Percentiles rank a stretch among this genome's conserved stretches.
Conservation (phyloP, 805 yeast species). For the Jamesozyma hellenica region DNA sequence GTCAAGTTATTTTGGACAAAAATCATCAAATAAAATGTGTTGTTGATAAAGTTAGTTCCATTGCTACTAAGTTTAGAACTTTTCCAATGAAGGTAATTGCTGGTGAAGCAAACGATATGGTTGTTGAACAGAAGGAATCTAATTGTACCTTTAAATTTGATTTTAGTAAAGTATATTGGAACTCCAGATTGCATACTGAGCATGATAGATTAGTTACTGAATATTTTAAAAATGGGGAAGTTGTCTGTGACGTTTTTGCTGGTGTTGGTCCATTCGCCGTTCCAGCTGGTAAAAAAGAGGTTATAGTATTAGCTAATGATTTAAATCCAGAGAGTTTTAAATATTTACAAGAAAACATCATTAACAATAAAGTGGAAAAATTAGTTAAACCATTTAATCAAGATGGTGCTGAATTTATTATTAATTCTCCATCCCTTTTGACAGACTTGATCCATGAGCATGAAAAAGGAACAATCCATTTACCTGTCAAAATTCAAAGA, state of each 20-base stretch:
- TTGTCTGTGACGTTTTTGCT: constrained; percentile 91
- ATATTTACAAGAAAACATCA: constrained; percentile 57
- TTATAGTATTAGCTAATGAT: constrained; percentile 82
- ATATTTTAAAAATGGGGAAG: constrained; percentile 52
- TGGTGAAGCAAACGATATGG: constrained; percentile 55
- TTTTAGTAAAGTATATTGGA: constrained; percentile 94
- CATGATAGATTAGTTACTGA: constrained; percentile 67
- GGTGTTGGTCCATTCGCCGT: constrained; percentile 98
- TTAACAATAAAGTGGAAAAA: constrained; percentile 47
- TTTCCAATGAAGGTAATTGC: constrained; percentile 91
- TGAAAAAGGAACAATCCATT: constrained; percentile 30
- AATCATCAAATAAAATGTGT: constrained; percentile 70
- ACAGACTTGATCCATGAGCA: constrained; percentile 34
- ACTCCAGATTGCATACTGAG: constrained; percentile 86
- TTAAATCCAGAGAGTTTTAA: constrained; percentile 79
- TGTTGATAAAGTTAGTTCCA: constrained; percentile 81
- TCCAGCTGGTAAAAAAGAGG: constrained; percentile 83
- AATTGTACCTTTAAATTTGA: constrained; percentile 81
- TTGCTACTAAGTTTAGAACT: constrained; percentile 81
- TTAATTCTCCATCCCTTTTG: constrained; percentile 44
- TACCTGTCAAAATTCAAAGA: constrained; percentile 28
- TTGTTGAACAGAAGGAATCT: constrained; percentile 77
- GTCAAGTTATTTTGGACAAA: constrained; percentile 83
- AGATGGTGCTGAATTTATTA: constrained; percentile 80
- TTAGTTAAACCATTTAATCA: constrained; percentile 56